Evolutionary conservation across 2,329 filamentous ascomycete genomes (phyloP).

Genomic region (Pyrenophora teres): DNA sequence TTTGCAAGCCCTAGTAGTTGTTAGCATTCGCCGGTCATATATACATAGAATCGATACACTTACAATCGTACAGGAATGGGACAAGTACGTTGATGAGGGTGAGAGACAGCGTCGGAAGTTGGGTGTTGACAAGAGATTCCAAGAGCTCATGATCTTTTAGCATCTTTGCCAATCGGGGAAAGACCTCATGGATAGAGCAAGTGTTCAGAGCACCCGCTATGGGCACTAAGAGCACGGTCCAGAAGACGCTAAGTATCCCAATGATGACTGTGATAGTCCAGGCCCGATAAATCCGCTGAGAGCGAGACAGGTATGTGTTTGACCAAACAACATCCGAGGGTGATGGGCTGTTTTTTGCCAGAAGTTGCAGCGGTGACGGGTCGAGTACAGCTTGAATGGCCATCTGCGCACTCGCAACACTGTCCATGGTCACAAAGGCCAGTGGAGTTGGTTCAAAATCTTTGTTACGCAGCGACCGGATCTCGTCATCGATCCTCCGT

Average conservation of each 20-base stretch:
- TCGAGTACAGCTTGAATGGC: conserved; percentile 93
- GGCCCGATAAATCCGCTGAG: conserved; percentile 72
- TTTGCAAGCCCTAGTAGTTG: conserved; percentile 70
- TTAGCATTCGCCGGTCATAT: conserved; percentile 9
- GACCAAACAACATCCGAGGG: conserved; percentile 93
- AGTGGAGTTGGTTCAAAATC: conserved; percentile 78
- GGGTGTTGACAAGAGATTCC: conserved; percentile 80
- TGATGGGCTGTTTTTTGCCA: conserved; percentile 84
- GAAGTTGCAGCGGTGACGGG: conserved; percentile 80
- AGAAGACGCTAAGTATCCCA: conserved; percentile 80
- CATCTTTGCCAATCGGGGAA: conserved; percentile 70
- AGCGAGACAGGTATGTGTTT: conserved; percentile 83
- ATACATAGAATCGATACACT: conserved; percentile 31
- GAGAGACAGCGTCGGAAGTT: conserved; percentile 81
- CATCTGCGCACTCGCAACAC: conserved; percentile 90
- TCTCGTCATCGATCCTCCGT: conserved; percentile 75
- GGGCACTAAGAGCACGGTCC: conserved; percentile 80
- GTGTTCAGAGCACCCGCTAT: conserved; percentile 80
- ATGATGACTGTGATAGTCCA: conserved; percentile 88
- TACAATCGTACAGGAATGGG: conserved; percentile 91
- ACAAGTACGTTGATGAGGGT: conserved; percentile 88
- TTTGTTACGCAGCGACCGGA: conserved; percentile 71
- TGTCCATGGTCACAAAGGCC: conserved; percentile 97
- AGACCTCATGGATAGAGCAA: conserved; percentile 75
- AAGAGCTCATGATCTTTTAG: conserved; percentile 72